Conservation (phyloP, 176 grass and related monocot genomes). For the Carex cristatella region DNA sequence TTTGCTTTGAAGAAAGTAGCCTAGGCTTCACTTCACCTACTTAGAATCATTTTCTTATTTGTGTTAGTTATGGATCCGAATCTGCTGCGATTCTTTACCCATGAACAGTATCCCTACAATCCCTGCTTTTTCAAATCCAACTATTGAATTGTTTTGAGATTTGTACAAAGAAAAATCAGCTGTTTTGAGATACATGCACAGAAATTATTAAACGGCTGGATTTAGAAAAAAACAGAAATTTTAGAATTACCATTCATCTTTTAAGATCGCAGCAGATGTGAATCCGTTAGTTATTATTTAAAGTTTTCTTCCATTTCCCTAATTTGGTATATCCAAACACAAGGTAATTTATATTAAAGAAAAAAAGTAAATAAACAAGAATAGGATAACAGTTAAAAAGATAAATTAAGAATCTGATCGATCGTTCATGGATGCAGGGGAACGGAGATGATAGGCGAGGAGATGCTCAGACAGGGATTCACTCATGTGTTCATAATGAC, state of each 20-base stretch:
- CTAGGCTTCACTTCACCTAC: no score
- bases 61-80: neutral
- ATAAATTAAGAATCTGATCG: neutral
- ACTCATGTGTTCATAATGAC: constrained; percentile 38
- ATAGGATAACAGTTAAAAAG: neutral
- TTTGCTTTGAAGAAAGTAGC: neutral
- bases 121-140: no score
- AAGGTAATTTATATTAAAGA: neutral
- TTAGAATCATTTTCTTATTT: neutral
- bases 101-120: no score
- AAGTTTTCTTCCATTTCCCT: neutral
- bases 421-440: constrained; percentile 22
- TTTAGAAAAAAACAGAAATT: no score
- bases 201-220: no score
- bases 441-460: constrained; percentile 26
- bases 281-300: neutral
- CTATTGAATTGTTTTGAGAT: no score
- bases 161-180: no score
- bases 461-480: constrained; percentile 44
- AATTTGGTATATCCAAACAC: neutral
- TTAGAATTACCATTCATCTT: no score
- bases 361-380: neutral
- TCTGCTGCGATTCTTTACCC: no score
- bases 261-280: no score
- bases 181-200: no score